Evolutionary conservation across 257 asterid species (phyloP), one percentile per base, ranked within the genome.

Genomic region (Solanum okadae): DNA sequence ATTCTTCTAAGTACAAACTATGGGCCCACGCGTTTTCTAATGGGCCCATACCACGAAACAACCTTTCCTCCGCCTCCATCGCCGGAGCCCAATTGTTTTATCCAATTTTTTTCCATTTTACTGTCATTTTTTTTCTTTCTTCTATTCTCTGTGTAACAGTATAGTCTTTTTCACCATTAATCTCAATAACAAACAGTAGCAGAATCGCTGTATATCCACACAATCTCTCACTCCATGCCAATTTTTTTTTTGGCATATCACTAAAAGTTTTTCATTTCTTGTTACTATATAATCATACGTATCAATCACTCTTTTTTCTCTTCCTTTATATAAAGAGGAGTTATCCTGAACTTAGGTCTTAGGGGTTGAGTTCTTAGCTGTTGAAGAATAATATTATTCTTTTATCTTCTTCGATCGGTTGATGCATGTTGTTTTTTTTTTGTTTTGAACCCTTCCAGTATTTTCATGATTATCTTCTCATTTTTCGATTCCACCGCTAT

Each of bases 341-440:
- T 0, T 31, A n/a, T 27, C 37, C 79, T 61, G 77, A 77, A 27
- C 31, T 34, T 65, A 29, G 65, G 83, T 31, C 63, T 63, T 23
- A 2, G n/a, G 22, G n/a, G 25, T 63, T 63, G 27, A n/a, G 70
- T 10, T 52, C 63, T 52, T 56, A 56, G n/a, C 65, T 56, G 31
- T n/a, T 63, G 71, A 63, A 63, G 31, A 63, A 16, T 52, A 52
- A 5, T 16, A 6, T 11, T 63, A 63, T n/a, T 63, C 15, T 23
- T 63, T n/a, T 56, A 7, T 65, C 8, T 65, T n/a, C 72, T 10
- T 65, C 72, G 72, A 65, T 78, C 65, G 65, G 75, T 29, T 81
- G 83, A 67, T 85, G 86, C 88, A 87, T 90, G 90, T 90, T 91
- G 76, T 89, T 38, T 84, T 87, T 84, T 87, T 37, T 68, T 49